Conservation (phyloP, 139 green algal genomes). For the Volvox africanus region DNA sequence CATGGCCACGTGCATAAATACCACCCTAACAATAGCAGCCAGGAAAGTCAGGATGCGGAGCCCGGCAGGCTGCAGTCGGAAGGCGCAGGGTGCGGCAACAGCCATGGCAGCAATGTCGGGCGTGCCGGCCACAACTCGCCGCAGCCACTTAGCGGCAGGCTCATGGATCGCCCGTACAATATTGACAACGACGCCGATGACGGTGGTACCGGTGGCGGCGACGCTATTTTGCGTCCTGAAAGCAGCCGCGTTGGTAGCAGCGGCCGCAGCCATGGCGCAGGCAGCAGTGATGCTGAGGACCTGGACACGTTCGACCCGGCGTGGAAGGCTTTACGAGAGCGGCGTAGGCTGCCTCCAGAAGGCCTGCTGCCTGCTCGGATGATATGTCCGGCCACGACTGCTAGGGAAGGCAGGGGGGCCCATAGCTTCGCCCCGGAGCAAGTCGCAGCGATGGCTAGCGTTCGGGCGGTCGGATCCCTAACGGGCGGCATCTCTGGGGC, state of each 20-base stretch:
- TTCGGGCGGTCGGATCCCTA: background rate
- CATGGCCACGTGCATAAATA: background rate
- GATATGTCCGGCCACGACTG: background rate
- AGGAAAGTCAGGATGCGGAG: background rate
- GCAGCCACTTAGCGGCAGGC: background rate
- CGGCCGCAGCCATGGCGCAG: background rate
- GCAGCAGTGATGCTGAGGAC: background rate
- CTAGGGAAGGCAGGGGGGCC: slow-evolving; percentile 12
- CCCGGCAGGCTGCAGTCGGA: background rate
- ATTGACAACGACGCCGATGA: background rate
- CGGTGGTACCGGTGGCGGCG: background rate
- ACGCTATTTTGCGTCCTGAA: background rate
- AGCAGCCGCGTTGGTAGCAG: background rate
- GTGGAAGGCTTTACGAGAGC: background rate
- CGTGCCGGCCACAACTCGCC: background rate
- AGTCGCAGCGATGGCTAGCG: background rate
- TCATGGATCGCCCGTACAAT: background rate
- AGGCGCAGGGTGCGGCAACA: background rate
- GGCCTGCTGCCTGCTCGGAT: background rate
- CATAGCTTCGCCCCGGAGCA: slow-evolving; percentile 37
- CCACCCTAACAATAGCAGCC: background rate
- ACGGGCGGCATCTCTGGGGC: background rate
- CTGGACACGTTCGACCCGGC: background rate
- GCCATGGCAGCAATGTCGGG: background rate
- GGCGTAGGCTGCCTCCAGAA: background rate